phyloP scores from a whole-genome alignment of 1,284 basidiomycete species.

The Laetiporus sulphureus region DNA sequence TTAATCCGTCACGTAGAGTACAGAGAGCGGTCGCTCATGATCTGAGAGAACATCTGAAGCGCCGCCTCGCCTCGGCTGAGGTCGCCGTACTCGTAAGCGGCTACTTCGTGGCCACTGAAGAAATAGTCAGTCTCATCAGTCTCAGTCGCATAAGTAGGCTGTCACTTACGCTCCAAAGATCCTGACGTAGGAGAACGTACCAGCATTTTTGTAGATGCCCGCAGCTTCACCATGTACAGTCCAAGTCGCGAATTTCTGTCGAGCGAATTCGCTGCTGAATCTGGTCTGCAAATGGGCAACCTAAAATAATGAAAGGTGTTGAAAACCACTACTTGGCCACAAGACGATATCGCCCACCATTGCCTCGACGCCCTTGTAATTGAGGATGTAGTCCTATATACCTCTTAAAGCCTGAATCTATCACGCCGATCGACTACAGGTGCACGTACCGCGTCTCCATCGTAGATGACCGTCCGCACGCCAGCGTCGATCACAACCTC shows the following conservation, averaged over 20 bases:
- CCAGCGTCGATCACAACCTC: constrained; percentile 56
- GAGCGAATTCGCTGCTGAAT: constrained; percentile 25
- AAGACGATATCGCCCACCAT: no score
- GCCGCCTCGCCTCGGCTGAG: constrained; percentile 19
- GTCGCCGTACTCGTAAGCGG: constrained; percentile 18
- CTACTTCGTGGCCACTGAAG: constrained; percentile 20
- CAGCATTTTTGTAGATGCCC: constrained; percentile 54
- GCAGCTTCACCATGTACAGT: constrained; percentile 43
- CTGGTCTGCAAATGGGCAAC: constrained; percentile 17
- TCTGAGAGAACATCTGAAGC: constrained; percentile 22
- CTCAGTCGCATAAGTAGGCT: not conserved
- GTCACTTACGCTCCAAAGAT: constrained; percentile 29
- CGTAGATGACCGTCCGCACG: constrained; percentile 45
- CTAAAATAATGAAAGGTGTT: constrained; percentile 7
- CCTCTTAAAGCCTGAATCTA: constrained; percentile 11
- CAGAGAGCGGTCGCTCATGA: constrained; percentile 19
- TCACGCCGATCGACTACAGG: not conserved
- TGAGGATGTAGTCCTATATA: constrained; percentile 47
- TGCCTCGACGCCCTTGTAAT: constrained; percentile 53
- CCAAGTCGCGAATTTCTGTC: constrained; percentile 39
- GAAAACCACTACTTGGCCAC: no score
- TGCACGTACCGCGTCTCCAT: constrained; percentile 45
- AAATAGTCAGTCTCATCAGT: not conserved
- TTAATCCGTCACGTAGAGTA: constrained; percentile 12
- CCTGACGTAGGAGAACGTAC: constrained; percentile 53